A percentile compares a stretch with the other conserved stretches of the same genome.
phyloP scores from a whole-genome alignment of 495 filamentous ascomycete genomes.

The Penicillium simplicissimum region DNA sequence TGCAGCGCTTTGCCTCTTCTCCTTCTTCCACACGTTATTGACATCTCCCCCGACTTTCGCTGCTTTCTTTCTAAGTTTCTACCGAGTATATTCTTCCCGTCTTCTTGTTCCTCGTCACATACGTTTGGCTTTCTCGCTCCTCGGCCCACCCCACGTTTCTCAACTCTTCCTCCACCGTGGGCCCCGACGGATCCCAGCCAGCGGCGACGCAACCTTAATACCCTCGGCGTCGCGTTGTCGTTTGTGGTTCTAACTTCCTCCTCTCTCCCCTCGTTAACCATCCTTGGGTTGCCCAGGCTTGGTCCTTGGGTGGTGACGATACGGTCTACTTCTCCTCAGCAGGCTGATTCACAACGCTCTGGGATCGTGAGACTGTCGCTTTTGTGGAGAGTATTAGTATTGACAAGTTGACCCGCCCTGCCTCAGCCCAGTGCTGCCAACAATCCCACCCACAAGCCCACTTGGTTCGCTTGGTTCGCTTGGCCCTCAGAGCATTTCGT shows the following conservation, averaged over 20 bases:
- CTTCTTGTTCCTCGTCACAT: constrained; percentile 6
- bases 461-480: constrained; percentile 1
- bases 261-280: constrained; percentile 1
- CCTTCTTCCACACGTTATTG: background rate
- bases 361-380: background rate
- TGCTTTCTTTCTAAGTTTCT: constrained; percentile 9
- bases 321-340: background rate
- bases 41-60: constrained; percentile 2
- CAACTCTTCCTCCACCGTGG: constrained; percentile 6
- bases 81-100: constrained; percentile 12
- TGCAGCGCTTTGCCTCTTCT: constrained; percentile 1
- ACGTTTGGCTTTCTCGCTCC: background rate
- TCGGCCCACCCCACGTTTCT: constrained; percentile 4
- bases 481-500: constrained; percentile 5
- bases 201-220: constrained; percentile 22
- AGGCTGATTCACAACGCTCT: background rate
- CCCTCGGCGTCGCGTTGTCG: background rate
- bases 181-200: constrained; percentile 8
- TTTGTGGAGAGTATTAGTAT: background rate
- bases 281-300: constrained; percentile 9
- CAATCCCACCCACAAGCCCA: background rate
- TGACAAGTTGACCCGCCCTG: constrained; percentile 8
- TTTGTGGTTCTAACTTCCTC: constrained; percentile 5
- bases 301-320: constrained; percentile 20
- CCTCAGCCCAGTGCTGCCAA: background rate